Evolutionary conservation across 306 rosid genomes (phyloP), one percentile per base, ranked within the genome.

Genomic region (Fragaria nilgerrensis): DNA sequence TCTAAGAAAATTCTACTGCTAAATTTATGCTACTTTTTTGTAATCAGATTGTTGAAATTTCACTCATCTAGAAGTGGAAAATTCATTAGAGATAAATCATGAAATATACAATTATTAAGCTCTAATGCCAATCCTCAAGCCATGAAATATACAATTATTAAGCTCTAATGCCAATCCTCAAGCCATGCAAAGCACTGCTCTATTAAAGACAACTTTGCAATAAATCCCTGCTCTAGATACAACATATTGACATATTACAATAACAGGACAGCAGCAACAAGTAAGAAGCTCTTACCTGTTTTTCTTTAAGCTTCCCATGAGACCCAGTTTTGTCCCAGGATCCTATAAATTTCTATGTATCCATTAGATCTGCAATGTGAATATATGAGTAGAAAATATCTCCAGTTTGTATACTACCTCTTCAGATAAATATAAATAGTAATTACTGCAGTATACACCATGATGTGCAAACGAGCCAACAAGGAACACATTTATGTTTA

Each of bases 221-320:
- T 47, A 47, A 47, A 47, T 13, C 16, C 17, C 17, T 47, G 15
- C 50, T 47, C 23, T 10, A 74, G 58, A 58, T 68, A 47, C 36
- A 49, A 71, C 49, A 43, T 43, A 43, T 9, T 43, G 45, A 82
- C 43, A 39, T n/a, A 72, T 43, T 34, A 74, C 73, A 78, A 47
- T 36, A 78, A 78, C 44, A 76, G 76, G 70, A 79, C 36, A 67
- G 81, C 45, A 80, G 55, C 25, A 78, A 61, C 32, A 19, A 63
- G 48, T 10, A 49, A 56, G 48, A 77, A 15, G 59, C 62, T 70
- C 44, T 75, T 92, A 91, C 99, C 97, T 93, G 82, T 92, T 95
- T 85, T 70, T 83, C 80, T 76, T 85, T 77, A 68, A 92, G 83
- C 90, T 95, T 92, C 80, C 90, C 82, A 68, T 97, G 98, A 45